Evolutionary conservation across 768 basidiomycete species (phyloP).

Genomic region (Cytidiella melzeri): DNA sequence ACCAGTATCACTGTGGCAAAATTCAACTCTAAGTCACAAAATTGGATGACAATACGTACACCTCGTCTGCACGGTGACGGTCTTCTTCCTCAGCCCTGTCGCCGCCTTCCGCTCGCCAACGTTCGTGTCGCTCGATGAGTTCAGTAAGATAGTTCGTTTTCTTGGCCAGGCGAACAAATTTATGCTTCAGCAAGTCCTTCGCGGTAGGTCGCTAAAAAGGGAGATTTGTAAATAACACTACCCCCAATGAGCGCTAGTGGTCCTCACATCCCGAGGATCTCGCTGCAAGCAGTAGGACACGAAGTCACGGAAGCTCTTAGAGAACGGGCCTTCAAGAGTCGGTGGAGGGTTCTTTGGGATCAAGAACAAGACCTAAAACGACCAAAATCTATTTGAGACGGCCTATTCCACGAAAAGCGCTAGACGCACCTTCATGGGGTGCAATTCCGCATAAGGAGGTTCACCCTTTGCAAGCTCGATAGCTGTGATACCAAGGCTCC

Average conservation of each 20-base stretch:
- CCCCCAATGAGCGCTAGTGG: background rate
- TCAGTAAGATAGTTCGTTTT: slow-evolving; percentile 94
- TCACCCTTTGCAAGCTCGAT: slow-evolving; percentile 98
- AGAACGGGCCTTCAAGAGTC: slow-evolving; percentile 82
- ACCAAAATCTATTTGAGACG: too few species aligned
- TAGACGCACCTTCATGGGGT: slow-evolving; percentile 90
- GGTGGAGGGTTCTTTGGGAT: slow-evolving; percentile 98
- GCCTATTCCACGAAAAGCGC: too few species aligned
- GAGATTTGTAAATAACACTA: background rate
- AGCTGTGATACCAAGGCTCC: slow-evolving; percentile 96
- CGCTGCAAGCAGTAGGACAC: slow-evolving; percentile 89
- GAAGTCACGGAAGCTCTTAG: slow-evolving; percentile 91
- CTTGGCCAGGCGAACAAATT: slow-evolving; percentile 92
- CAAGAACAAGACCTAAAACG: slow-evolving; percentile 94
- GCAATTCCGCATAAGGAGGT: slow-evolving; percentile 95
- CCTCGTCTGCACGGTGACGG: slow-evolving; percentile 50
- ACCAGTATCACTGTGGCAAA: slow-evolving; percentile 30
- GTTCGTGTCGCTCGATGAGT: slow-evolving; percentile 88
- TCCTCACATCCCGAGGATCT: slow-evolving; percentile 82
- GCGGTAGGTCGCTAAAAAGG: slow-evolving; percentile 80
- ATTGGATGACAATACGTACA: slow-evolving; percentile 38
- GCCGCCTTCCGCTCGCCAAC: slow-evolving; percentile 90
- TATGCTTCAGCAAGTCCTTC: slow-evolving; percentile 93
- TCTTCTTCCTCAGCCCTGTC: slow-evolving; percentile 70
- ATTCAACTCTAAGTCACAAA: background rate